phyloP scores from a whole-genome alignment of 2,329 filamentous ascomycete species.

The Neopestalotiopsis sp. region DNA sequence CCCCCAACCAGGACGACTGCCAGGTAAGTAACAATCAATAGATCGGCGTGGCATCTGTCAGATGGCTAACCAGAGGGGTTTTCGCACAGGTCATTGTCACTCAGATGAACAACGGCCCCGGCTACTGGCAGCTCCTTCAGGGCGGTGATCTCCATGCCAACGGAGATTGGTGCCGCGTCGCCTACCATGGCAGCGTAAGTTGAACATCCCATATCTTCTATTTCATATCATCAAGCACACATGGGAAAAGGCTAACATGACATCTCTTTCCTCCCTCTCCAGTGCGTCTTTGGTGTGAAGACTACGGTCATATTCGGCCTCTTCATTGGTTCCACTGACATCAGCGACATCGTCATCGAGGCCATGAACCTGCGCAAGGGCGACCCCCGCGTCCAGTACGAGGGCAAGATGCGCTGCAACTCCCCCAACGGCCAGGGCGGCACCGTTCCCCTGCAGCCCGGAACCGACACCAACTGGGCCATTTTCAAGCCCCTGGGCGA shows the following conservation, averaged over 20 bases:
- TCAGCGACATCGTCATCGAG: neutral
- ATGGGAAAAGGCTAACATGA: neutral
- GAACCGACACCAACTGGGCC: neutral
- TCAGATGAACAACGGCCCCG: neutral
- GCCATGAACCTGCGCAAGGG: neutral
- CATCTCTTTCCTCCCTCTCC: neutral
- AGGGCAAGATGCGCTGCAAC: neutral
- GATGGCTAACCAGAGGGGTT: neutral
- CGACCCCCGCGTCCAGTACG: conserved; percentile 1
- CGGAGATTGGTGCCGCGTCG: neutral
- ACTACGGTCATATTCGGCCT: neutral
- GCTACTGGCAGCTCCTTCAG: neutral
- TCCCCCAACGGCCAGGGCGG: neutral
- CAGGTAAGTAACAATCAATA: neutral
- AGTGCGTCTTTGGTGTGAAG: conserved; percentile 2
- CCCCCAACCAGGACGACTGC: neutral
- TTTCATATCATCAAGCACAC: neutral
- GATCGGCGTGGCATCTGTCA: neutral
- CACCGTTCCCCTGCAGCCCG: neutral
- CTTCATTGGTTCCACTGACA: neutral
- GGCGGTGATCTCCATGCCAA: neutral
- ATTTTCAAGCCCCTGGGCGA: conserved; percentile 2
- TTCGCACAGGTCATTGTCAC: neutral
- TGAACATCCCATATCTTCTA: neutral
- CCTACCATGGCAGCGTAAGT: neutral